Evolutionary conservation across 768 basidiomycete species (phyloP).

Genomic region (Tephrocybe sp.): DNA sequence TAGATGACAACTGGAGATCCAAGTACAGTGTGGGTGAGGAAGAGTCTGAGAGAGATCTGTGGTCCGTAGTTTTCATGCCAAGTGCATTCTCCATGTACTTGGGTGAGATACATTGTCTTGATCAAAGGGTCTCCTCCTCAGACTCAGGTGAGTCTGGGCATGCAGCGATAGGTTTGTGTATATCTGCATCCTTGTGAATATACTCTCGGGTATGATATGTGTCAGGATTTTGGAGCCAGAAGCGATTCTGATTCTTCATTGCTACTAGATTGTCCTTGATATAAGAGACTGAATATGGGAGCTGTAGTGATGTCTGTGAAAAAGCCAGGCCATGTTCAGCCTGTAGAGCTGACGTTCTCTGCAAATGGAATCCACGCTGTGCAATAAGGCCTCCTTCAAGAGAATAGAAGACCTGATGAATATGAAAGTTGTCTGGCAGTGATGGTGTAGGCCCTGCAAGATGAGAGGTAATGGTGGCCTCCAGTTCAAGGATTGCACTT

Average conservation of each 20-base stretch:
- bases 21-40: neutral
- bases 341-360: neutral
- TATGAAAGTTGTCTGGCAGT: no score
- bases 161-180: neutral
- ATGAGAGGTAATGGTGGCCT: no score
- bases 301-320: neutral
- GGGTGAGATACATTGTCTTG: no score
- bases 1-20: neutral
- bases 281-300: neutral
- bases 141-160: neutral
- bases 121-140: slow-evolving; percentile 2
- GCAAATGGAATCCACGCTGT: no score
- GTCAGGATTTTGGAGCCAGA: neutral
- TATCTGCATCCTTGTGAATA: neutral
- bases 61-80: neutral
- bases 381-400: no score
- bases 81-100: no score
- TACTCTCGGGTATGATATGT: neutral
- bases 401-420: no score
- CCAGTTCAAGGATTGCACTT: no score
- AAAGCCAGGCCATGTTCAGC: neutral
- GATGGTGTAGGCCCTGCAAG: no score
- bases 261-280: neutral
- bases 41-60: neutral
- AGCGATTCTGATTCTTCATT: neutral